Percentiles rank a stretch among this genome's conserved stretches.
Conservation (phyloP, 371 early-diverging fungal genomes). For the Mortierella sp. region DNA sequence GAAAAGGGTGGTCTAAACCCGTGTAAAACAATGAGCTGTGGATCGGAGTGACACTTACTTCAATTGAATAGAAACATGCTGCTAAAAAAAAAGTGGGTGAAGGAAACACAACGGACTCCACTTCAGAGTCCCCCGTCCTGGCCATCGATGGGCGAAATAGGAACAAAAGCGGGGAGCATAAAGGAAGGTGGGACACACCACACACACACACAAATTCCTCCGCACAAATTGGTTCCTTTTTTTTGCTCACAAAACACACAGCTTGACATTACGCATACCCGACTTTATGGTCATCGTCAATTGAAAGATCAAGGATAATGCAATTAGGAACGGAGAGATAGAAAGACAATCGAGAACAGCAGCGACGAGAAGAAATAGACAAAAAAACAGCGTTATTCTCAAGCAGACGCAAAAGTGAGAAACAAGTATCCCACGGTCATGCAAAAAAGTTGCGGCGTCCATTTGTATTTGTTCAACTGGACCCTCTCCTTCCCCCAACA, state of each 20-base stretch:
- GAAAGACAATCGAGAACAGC: too few species aligned
- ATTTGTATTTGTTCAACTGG: too few species aligned
- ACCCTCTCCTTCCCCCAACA: too few species aligned
- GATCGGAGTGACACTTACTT: background rate
- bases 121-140: background rate
- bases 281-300: too few species aligned
- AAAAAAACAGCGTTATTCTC: too few species aligned
- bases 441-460: too few species aligned
- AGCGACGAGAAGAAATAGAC: too few species aligned
- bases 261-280: background rate
- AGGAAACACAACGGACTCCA: background rate
- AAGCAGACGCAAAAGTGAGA: too few species aligned
- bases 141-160: constrained; percentile 4
- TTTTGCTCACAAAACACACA: background rate
- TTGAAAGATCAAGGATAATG: background rate
- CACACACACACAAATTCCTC: background rate
- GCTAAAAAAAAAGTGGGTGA: background rate
- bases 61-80: background rate
- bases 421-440: too few species aligned
- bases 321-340: background rate
- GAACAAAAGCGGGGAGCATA: constrained; percentile 31
- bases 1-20: background rate
- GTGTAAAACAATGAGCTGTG: background rate
- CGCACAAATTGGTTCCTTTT: background rate
- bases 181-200: constrained; percentile 1